Base-by-base conservation (phyloP, 805 yeast genomes). In the Metschnikowia similis region DNA sequence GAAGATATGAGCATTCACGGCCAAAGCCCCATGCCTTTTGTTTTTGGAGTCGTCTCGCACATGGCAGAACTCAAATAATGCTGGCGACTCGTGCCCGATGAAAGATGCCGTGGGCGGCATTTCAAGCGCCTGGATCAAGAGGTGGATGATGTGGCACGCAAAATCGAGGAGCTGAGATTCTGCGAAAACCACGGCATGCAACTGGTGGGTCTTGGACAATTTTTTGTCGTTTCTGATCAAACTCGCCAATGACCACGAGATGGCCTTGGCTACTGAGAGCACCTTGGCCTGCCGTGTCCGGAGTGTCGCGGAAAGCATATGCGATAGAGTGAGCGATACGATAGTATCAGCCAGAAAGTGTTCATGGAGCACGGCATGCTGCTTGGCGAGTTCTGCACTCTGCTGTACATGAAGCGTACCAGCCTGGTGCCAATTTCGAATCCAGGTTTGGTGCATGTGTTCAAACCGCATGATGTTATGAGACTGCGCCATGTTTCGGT, bases 81-180 rank as follows among this genome's bases (percentile, higher is more conserved):
- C 17, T 27, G 7, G 31, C 16, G 16, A 16, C 16, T 2, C 26
- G 27, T 27, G 5, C n/a, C 16, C 21, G 6, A 13, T 8, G 13
- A 41, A 13, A 4, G 26, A 14, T 4, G 34, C 30, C 11, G 26
- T n/a, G 6, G 32, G 17, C 1, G 56, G 55, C 2, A 66, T 42
- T 14, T 37, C 36, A 41, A 64, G 57, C 8, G 36, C 48, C 4
- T 35, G 47, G 4, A 66, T 48, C 17, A 58, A 30, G 5, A 61
- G 35, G 17, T 57, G 56, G n/a, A 61, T 35, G 14, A 64, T 35
- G 1, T 56, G 49, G 11, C 60, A 48, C 13, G 59, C 56, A 30
- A 65, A 53, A 44, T 57, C 54, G 4, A 62, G 37, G 2, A 59
- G 56, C 27, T 58, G 63, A n/a, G 57, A 60, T 14, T 55, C 48